A percentile compares a stretch with the other conserved stretches of the same genome.
phyloP scores from a whole-genome alignment of 108 stramenopile species.

The Phaeodactylum tricornutum region DNA sequence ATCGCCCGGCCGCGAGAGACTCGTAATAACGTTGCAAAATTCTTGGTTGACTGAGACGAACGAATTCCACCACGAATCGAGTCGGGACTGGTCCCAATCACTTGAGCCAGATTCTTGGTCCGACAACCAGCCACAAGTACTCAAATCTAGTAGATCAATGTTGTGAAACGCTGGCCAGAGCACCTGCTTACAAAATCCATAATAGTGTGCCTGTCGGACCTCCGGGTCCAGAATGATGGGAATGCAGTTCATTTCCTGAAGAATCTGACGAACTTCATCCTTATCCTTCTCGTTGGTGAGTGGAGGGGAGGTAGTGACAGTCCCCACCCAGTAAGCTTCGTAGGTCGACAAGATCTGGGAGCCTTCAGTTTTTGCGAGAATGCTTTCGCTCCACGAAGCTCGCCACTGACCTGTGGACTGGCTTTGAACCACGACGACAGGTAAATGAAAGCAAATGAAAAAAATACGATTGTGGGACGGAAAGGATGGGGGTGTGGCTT shows the following conservation, averaged over 20 bases:
- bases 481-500: conserved; percentile 8
- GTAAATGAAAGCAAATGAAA: conserved; percentile 95
- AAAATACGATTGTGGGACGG: conserved; percentile 43
- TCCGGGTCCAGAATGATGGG: conserved; percentile 85
- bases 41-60: conserved; percentile 76
- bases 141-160: conserved; percentile 84
- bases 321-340: conserved; percentile 89
- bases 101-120: conserved; percentile 18
- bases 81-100: conserved; percentile 81
- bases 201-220: conserved; percentile 65
- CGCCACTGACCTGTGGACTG: conserved; percentile 45
- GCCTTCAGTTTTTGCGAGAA: conserved; percentile 86
- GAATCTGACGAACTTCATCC: conserved; percentile 53
- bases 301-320: conserved; percentile 65
- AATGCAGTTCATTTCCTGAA: conserved; percentile 84
- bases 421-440: conserved; percentile 73
- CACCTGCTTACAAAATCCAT: conserved; percentile 95
- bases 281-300: conserved; percentile 58
- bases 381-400: conserved; percentile 89
- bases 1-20: conserved; percentile 48
- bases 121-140: conserved; percentile 40
- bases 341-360: conserved; percentile 54
- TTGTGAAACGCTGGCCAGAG: conserved; percentile 98
- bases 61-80: conserved; percentile 84
- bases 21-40: conserved; percentile 63